Conservation (phyloP, 352 stramenopile species). For the Phytophthora tubulina region DNA sequence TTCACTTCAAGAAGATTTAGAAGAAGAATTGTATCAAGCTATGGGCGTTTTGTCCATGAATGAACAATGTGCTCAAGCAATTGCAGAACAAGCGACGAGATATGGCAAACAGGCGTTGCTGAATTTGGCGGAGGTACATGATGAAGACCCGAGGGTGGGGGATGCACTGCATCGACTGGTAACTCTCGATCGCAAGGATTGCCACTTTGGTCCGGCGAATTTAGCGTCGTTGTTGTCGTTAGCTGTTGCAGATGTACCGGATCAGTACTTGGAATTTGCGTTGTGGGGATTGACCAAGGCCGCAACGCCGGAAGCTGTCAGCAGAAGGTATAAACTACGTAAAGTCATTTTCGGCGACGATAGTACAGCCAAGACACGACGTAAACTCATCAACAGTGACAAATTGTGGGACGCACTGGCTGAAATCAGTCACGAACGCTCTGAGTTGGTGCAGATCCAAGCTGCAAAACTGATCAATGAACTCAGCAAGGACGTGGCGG, state of each 20-base stretch:
- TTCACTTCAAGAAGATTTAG: slow-evolving; percentile 50
- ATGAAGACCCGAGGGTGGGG: slow-evolving; percentile 65
- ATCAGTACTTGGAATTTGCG: slow-evolving; percentile 75
- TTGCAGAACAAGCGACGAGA: slow-evolving; percentile 66
- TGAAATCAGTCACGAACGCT: slow-evolving; percentile 30
- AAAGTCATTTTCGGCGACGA: slow-evolving; percentile 76
- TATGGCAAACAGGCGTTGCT: slow-evolving; percentile 80
- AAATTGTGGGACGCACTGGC: slow-evolving; percentile 61
- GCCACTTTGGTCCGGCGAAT: slow-evolving; percentile 71
- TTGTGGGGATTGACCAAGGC: slow-evolving; percentile 71
- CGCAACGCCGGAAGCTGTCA: slow-evolving; percentile 45
- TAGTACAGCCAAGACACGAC: slow-evolving; percentile 52
- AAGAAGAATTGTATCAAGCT: slow-evolving; percentile 59
- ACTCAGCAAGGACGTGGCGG: slow-evolving; percentile 46
- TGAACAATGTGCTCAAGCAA: slow-evolving; percentile 58
- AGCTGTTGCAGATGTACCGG: slow-evolving; percentile 62
- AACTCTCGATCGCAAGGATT: slow-evolving; percentile 46
- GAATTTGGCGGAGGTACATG: slow-evolving; percentile 62
- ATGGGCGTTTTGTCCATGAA: slow-evolving; percentile 66
- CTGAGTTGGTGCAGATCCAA: slow-evolving; percentile 55
- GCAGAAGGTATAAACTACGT: slow-evolving; percentile 59
- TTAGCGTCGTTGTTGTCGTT: slow-evolving; percentile 73
- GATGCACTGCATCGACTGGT: slow-evolving; percentile 65
- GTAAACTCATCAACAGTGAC: slow-evolving; percentile 61
- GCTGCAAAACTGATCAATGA: slow-evolving; percentile 53